Conservation (phyloP, 2,329 filamentous ascomycete genomes). For the Talaromyces sp. region DNA sequence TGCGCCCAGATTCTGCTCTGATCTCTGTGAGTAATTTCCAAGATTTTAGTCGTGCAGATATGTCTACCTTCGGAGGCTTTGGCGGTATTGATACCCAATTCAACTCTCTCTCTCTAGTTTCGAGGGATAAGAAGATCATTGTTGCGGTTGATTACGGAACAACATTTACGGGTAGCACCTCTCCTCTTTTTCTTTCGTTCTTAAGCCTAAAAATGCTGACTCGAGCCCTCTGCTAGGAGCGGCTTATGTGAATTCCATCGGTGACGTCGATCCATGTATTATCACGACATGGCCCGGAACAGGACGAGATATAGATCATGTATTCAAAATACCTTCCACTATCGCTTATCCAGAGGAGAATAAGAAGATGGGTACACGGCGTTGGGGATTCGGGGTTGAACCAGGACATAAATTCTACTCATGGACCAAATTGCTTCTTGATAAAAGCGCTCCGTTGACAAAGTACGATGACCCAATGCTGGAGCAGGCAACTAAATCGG, state of each 20-base stretch:
- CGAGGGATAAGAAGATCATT: slow-evolving; percentile 9
- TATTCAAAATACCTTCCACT: slow-evolving; percentile 27
- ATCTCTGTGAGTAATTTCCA: not conserved
- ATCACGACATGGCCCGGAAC: slow-evolving; percentile 23
- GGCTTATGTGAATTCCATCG: slow-evolving; percentile 21
- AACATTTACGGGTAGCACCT: slow-evolving; percentile 21
- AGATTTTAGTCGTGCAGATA: not conserved
- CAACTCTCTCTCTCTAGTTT: not conserved
- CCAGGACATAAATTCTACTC: slow-evolving; percentile 25
- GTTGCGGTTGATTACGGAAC: slow-evolving; percentile 25
- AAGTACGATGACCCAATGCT: slow-evolving; percentile 25
- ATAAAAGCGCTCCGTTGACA: slow-evolving; percentile 19
- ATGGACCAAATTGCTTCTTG: slow-evolving; percentile 33
- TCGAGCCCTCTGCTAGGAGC: slow-evolving; percentile 13
- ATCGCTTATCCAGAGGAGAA: slow-evolving; percentile 24
- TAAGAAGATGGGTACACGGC: not conserved
- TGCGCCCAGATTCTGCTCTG: not conserved
- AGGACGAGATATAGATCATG: slow-evolving; percentile 15
- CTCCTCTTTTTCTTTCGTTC: not conserved
- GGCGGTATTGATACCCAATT: not conserved
- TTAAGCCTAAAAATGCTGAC: not conserved
- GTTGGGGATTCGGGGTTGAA: slow-evolving; percentile 28
- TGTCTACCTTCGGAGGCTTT: not conserved
- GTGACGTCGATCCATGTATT: slow-evolving; percentile 13
- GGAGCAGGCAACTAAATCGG: slow-evolving; percentile 10